Evolutionary conservation across 495 filamentous ascomycete species (phyloP), one percentile per base, ranked within the genome.

Genomic region (Neurospora sp.): DNA sequence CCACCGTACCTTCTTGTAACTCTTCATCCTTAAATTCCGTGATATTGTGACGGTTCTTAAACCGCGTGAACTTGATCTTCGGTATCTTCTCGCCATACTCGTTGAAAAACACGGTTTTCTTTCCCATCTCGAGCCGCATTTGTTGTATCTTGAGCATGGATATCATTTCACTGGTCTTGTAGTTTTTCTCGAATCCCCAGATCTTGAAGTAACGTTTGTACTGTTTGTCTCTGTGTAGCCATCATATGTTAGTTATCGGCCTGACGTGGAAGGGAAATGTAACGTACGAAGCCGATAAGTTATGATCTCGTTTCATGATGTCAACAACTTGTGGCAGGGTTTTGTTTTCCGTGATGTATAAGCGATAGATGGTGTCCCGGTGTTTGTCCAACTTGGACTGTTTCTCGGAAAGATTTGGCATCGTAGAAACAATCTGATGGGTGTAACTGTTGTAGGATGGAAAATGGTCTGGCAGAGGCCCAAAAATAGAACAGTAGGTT

Each of bases 181-280:
- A 71, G 41, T 81, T 80, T 70, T 81, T 81, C 4, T 69, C 70
- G 40, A 80, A 27, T 2, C 74, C 71, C 79, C 79, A 81, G 0
- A 2, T 44, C n/a, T 74, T 75, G 70, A 80, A 70, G 38, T 75
- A 65, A 20, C 68, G 74, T 71, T 81, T 80, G 74, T 79, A 81
- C 70, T 75, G 76, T 42, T 78, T 78, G 9, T 70, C 42, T 0
- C 80, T 81, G 61, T 8, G 16, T 5, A 8, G 12, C 5, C 48
- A 27, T 14, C 2, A 5, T 2, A 4, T 8, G 68, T 78, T n/a
- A 74, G 70, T 7, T 16, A 41, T 0, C 18, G 6, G 37, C 39
- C 9, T 22, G 12, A 2, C 4, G 16, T 68, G 4, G n/a, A 22
- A 27, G 39, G 71, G 12, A 22, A 10, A 38, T 14, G 8, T 10